Conservation (phyloP, 331 rosid species). For the Malus hybrid region DNA sequence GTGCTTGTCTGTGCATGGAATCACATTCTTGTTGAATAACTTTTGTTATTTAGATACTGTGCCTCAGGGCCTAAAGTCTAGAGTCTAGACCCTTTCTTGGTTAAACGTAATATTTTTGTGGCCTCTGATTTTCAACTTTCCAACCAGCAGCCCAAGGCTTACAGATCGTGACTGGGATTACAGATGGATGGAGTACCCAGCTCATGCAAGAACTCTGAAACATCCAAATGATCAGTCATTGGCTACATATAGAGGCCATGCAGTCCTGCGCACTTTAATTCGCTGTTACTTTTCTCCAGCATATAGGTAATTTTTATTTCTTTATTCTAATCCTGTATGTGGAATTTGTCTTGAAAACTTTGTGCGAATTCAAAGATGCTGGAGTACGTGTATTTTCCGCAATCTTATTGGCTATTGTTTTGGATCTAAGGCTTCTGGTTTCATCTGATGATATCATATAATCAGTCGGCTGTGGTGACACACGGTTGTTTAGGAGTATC, state of each 20-base stretch:
- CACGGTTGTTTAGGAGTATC: neutral
- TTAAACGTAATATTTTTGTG: neutral
- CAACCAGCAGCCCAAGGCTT: constrained; percentile 31
- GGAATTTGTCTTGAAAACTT: neutral
- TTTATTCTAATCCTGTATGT: neutral
- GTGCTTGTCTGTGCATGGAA: neutral
- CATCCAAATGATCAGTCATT: constrained; percentile 75
- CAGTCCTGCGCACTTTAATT: constrained; percentile 75
- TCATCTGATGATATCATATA: neutral
- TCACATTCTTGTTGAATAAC: neutral
- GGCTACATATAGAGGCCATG: constrained; percentile 81
- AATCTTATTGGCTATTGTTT: neutral
- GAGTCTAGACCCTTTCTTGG: neutral
- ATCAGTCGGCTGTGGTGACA: neutral
- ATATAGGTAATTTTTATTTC: constrained; percentile 46
- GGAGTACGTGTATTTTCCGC: neutral
- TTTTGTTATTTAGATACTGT: neutral
- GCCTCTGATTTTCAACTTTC: neutral
- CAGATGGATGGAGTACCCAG: constrained; percentile 89
- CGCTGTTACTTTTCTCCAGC: constrained; percentile 93
- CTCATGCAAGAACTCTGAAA: constrained; percentile 40
- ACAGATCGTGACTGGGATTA: constrained; percentile 73
- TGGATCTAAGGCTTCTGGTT: neutral
- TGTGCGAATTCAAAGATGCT: neutral
- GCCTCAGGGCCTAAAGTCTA: neutral